phyloP scores from a whole-genome alignment of 2,329 filamentous ascomycete genomes.

The Trichophyton mentagrophytes region DNA sequence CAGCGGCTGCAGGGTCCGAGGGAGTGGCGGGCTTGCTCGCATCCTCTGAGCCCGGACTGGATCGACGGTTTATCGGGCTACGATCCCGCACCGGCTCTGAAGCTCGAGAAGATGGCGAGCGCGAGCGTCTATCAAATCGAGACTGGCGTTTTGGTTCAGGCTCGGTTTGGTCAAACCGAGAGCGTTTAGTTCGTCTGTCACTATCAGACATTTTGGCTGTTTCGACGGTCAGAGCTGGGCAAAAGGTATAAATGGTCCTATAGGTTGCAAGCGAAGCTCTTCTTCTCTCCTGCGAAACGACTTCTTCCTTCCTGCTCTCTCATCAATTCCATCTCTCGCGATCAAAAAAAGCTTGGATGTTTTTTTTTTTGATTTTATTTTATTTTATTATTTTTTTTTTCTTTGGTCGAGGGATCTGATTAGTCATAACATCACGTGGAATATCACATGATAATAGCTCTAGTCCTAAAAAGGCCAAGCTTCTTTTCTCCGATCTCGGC shows the following conservation, averaged over 20 bases:
- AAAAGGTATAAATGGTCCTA: background rate
- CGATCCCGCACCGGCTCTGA: constrained; percentile 63
- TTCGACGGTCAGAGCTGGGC: background rate
- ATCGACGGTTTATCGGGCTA: constrained; percentile 55
- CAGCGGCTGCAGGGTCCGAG: constrained; percentile 59
- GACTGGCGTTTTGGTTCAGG: constrained; percentile 63
- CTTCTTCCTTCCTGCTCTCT: background rate
- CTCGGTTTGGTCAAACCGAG: constrained; percentile 87
- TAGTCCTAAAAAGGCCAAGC: background rate
- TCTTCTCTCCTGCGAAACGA: background rate
- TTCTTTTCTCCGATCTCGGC: constrained; percentile 1
- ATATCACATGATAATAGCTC: background rate
- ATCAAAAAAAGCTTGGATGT: background rate
- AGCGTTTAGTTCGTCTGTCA: constrained; percentile 66
- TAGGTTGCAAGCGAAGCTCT: background rate
- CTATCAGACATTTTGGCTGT: constrained; percentile 56
- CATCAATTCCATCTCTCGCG: background rate
- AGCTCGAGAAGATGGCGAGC: constrained; percentile 58
- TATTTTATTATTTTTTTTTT: background rate
- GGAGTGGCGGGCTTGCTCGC: constrained; percentile 34
- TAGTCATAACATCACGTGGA: background rate
- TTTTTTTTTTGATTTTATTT: background rate
- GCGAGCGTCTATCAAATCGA: constrained; percentile 83
- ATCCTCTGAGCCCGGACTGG: constrained; percentile 36
- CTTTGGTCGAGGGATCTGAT: background rate